Evolutionary conservation across 495 filamentous ascomycete genomes (phyloP).

Genomic region (Cercophora sp.): DNA sequence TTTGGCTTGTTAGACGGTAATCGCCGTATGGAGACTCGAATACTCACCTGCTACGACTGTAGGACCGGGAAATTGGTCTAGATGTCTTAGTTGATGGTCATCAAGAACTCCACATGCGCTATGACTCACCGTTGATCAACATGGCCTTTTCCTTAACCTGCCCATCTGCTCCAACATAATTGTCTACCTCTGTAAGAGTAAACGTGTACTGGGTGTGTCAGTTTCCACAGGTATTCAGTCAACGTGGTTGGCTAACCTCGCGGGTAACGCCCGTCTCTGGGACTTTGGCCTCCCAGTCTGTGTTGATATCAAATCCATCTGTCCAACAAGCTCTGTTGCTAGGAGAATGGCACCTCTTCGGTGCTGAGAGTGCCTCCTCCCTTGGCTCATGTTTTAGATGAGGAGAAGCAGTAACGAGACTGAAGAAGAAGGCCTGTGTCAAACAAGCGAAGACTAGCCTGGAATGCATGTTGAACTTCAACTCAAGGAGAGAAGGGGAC

Average conservation of each 20-base stretch:
- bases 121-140: conserved; percentile 35
- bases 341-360: conserved; percentile 24
- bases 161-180: conserved; percentile 41
- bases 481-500: too few species aligned
- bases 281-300: conserved; percentile 27
- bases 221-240: neutral
- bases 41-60: too few species aligned
- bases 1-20: conserved; percentile 14
- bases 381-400: neutral
- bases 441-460: neutral
- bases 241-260: conserved; percentile 12
- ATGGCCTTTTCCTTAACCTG: conserved; percentile 35
- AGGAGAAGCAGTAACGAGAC: neutral
- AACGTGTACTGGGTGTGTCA: conserved; percentile 32
- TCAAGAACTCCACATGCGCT: conserved; percentile 19
- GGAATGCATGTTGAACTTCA: conserved; percentile 3
- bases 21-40: too few species aligned
- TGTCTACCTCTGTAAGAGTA: conserved; percentile 29
- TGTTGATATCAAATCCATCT: conserved; percentile 28
- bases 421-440: neutral
- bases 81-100: neutral
- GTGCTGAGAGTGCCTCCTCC: neutral
- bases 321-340: conserved; percentile 33
- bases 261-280: conserved; percentile 23
- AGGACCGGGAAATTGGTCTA: conserved; percentile 26